A percentile compares a stretch with the other conserved stretches of the same genome.
Evolutionary conservation across 129 eudicot genomes (phyloP).

Genomic region (Logfia minima): DNA sequence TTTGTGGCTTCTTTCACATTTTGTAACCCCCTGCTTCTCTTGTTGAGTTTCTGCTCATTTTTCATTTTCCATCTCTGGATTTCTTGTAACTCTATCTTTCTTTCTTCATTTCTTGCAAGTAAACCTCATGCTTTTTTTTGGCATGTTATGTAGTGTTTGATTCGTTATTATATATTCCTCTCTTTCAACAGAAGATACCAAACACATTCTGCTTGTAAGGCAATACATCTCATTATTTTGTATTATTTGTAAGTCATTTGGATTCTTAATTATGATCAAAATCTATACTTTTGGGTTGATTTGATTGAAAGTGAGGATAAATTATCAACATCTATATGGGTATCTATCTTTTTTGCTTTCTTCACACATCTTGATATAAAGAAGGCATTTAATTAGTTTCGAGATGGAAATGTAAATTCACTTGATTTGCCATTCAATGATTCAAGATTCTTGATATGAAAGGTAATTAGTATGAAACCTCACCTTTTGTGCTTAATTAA

Average conservation of each 20-base stretch:
- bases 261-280: constrained; percentile 22
- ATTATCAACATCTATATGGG: constrained; percentile 23
- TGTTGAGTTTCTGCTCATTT: constrained; percentile 32
- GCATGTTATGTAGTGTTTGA: constrained; percentile 23
- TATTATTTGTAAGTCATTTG: not conserved
- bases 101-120: constrained; percentile 29
- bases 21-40: constrained; percentile 37
- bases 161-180: constrained; percentile 23
- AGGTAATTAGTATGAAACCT: constrained; percentile 10
- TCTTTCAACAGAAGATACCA: constrained; percentile 25
- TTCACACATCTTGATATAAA: constrained; percentile 16
- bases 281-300: constrained; percentile 12
- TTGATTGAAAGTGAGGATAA: constrained; percentile 9
- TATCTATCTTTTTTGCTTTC: not conserved
- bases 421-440: constrained; percentile 17
- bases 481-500: constrained; percentile 17
- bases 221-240: constrained; percentile 16
- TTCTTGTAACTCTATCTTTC: constrained; percentile 19
- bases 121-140: constrained; percentile 25
- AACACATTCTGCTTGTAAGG: constrained; percentile 36
- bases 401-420: constrained; percentile 26
- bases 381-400: not conserved
- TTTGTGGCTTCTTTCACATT: constrained; percentile 41
- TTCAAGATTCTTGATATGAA: constrained; percentile 31
- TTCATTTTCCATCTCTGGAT: constrained; percentile 35